phyloP scores from a whole-genome alignment of 2,329 filamentous ascomycete species.

The Emergomyces pasteurianus region DNA sequence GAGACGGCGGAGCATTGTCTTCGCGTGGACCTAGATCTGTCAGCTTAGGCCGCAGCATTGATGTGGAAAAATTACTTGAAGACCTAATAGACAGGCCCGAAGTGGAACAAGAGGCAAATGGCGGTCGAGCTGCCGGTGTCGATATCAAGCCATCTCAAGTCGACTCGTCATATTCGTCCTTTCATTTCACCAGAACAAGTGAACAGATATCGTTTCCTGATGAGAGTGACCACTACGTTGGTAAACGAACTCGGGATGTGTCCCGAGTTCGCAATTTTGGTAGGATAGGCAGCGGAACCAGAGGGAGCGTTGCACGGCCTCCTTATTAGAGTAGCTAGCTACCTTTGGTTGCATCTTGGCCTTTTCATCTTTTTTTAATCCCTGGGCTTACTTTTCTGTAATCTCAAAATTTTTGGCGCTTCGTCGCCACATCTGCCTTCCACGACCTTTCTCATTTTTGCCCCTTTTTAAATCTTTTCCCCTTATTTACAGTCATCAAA shows the following conservation, averaged over 20 bases:
- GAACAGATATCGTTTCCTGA: background rate
- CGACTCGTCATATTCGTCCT: background rate
- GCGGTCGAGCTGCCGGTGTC: background rate
- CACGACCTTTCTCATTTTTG: background rate
- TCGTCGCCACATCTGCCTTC: background rate
- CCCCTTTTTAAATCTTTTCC: background rate
- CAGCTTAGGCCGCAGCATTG: constrained; percentile 14
- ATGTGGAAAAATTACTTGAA: constrained; percentile 27
- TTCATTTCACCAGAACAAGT: background rate
- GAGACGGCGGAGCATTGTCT: background rate
- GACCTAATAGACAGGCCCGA: constrained; percentile 22
- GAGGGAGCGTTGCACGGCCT: constrained; percentile 14
- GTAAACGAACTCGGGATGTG: background rate
- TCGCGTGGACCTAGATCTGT: constrained; percentile 5
- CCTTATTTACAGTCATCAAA: too few species aligned
- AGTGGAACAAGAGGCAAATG: constrained; percentile 4
- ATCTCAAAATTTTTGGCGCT: background rate
- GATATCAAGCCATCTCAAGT: background rate
- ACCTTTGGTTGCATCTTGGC: background rate
- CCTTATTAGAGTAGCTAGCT: constrained; percentile 13
- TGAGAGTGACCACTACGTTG: background rate
- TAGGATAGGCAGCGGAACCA: background rate
- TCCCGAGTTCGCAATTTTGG: background rate
- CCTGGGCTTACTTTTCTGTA: background rate
- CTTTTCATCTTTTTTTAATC: background rate